phyloP scores from a whole-genome alignment of 164 flowering plant species.

The Magnolia kwangsiensis region DNA sequence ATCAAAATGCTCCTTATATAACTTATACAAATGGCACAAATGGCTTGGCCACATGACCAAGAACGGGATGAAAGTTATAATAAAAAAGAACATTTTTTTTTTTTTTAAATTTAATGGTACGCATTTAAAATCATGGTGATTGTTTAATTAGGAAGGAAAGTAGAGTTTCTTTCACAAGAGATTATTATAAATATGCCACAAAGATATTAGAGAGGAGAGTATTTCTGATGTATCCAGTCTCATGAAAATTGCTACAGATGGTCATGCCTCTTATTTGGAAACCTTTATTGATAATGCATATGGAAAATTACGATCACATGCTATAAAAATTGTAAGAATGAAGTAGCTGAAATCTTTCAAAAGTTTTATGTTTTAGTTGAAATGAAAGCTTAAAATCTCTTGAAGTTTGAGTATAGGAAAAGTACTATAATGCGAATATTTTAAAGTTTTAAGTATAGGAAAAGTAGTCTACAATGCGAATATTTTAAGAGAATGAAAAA shows the following conservation, averaged over 20 bases:
- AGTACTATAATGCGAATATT: not conserved
- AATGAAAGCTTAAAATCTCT: not conserved
- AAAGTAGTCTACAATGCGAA: not conserved
- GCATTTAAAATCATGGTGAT: not conserved
- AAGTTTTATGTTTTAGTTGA: not conserved
- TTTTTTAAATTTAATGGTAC: not conserved
- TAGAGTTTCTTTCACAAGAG: not conserved
- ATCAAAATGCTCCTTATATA: not conserved
- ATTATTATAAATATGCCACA: not conserved
- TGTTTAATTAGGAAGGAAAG: not conserved
- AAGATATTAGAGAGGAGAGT: not conserved
- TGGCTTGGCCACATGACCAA: constrained; percentile 2
- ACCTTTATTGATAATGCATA: constrained; percentile 6
- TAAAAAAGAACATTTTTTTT: not conserved
- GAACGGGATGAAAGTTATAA: not conserved
- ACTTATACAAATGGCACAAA: constrained; percentile 6
- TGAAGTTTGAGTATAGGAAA: not conserved
- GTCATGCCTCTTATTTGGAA: not conserved
- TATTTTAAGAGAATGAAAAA: too few relatives aligned
- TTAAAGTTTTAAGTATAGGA: not conserved
- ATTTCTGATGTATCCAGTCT: not conserved
- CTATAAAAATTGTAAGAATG: not conserved
- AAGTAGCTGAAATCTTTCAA: not conserved
- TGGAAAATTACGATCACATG: not conserved
- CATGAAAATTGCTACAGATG: not conserved